A percentile compares a stretch with the other conserved stretches of the same genome.
Conservation (phyloP, 352 stramenopile species). For the Peronospora farinosa region DNA sequence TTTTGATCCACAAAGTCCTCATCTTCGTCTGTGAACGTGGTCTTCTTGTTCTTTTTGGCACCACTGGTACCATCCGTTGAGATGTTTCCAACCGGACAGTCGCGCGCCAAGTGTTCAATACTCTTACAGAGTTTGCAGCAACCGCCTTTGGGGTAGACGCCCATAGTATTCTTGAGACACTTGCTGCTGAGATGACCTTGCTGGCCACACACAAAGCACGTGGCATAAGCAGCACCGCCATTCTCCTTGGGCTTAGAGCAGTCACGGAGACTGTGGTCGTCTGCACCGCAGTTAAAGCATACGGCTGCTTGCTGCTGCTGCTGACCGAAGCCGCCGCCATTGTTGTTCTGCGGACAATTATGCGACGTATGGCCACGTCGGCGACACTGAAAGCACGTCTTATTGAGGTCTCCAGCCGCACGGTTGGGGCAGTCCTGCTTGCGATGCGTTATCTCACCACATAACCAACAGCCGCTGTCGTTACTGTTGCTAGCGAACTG, state of each 20-base stretch:
- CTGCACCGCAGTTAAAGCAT: slow-evolving; percentile 85
- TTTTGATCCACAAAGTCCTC: slow-evolving; percentile 28
- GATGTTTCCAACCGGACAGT: slow-evolving; percentile 76
- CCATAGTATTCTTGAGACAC: slow-evolving; percentile 81
- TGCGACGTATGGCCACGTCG: slow-evolving; percentile 76
- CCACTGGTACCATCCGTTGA: slow-evolving; percentile 46
- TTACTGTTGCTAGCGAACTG: slow-evolving; percentile 20
- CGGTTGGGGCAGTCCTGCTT: slow-evolving; percentile 77
- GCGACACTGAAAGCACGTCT: slow-evolving; percentile 82
- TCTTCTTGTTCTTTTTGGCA: slow-evolving; percentile 71
- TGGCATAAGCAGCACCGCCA: slow-evolving; percentile 61
- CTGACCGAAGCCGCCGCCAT: slow-evolving; percentile 4
- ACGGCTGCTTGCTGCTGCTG: slow-evolving; percentile 37
- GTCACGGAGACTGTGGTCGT: slow-evolving; percentile 62
- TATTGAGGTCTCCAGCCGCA: slow-evolving; percentile 57
- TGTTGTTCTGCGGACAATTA: slow-evolving; percentile 55
- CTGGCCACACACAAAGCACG: slow-evolving; percentile 85
- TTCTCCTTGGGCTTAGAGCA: slow-evolving; percentile 61
- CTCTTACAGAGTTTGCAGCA: slow-evolving; percentile 87
- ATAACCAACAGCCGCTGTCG: slow-evolving; percentile 65
- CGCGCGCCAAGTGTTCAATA: slow-evolving; percentile 71
- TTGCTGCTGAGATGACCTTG: slow-evolving; percentile 82
- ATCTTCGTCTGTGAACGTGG: slow-evolving; percentile 59
- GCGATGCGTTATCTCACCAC: slow-evolving; percentile 56
- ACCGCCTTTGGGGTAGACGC: slow-evolving; percentile 85